Base-by-base conservation (phyloP, 2,329 filamentous ascomycete genomes). In the Scedosporium minutisporum region DNA sequence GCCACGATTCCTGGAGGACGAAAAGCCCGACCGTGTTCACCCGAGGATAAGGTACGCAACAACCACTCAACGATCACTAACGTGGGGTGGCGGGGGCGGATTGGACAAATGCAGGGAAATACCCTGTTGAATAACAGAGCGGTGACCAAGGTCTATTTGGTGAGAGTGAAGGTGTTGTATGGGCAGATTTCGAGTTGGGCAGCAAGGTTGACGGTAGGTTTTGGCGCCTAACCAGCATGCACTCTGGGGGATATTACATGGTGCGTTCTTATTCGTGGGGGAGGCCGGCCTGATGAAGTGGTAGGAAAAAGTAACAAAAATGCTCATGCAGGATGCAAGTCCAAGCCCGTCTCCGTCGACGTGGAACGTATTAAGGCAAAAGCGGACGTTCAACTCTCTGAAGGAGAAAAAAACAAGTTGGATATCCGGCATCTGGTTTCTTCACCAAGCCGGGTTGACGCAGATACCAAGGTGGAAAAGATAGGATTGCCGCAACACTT, bases 41-140 rank as follows among this genome's bases (percentile, higher is more conserved):
- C 58, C 58, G 44, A 60, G 38, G 58, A 46, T n/a, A 27, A n/a
- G 58, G 41, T 46, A 25, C 53, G 53, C 18, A 25, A 57, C 21
- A 12, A 27, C 53, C 21, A 16, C 53, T 25, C 53, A 29, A 57
- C 18, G 23, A 29, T 48, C 41, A 25, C 25, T 27, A 27, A 60
- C 58, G 38, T 60, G 58, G 58, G 58, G 41, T 46, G 51, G 51
- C 21, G 51, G 18, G 21, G 51, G 16, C 23, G 25, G 44, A 48
- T 48, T 57, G 51, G 51, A 23, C 59, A 12, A 18, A 61, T 61
- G 44, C 59, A 61, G 44, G 59, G 59, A 53, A 61, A 18, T 25
- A 33, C 59, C 59, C 51, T 61, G 58, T 51, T 60, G 44, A 27
- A 21, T 16, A 18, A 14, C 18, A 25, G 41, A 61, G 59, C 59